Evolutionary conservation across 192 early-diverging fungal genomes (phyloP).

Genomic region (Chytriomyces sp.): DNA sequence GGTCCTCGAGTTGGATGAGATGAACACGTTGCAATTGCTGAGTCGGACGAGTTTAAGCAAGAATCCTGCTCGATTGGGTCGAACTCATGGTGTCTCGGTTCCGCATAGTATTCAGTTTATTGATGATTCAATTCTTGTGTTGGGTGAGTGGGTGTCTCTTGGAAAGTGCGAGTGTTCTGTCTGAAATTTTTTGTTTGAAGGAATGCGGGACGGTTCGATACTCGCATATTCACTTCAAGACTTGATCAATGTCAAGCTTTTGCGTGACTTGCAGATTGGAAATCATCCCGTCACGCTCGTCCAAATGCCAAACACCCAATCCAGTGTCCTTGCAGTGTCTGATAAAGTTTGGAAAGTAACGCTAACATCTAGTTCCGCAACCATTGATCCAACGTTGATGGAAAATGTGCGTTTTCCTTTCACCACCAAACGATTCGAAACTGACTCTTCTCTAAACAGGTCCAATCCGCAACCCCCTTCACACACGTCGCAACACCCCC

Average conservation of each 20-base stretch:
- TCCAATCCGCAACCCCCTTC: neutral
- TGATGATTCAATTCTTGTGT: too few species aligned
- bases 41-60: too few species aligned
- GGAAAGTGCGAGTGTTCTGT: too few species aligned
- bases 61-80: too few species aligned
- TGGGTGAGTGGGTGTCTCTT: too few species aligned
- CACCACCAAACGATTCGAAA: too few species aligned
- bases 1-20: too few species aligned
- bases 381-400: too few species aligned
- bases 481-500: neutral
- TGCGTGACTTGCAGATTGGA: neutral
- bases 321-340: neutral
- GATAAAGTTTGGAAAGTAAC: neutral
- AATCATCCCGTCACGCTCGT: neutral
- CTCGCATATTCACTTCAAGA: neutral
- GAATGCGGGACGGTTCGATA: neutral
- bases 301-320: neutral
- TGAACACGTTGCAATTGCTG: too few species aligned
- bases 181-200: neutral
- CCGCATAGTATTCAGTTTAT: too few species aligned
- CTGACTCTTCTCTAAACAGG: neutral
- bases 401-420: neutral
- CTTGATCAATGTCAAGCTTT: neutral
- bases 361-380: too few species aligned
- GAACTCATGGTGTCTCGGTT: too few species aligned